These are phyloP conservation scores for Penicillium robsamsonii DNA, from an alignment of 495 filamentous ascomycete genomes.

Conservation along the genomic window DNA sequence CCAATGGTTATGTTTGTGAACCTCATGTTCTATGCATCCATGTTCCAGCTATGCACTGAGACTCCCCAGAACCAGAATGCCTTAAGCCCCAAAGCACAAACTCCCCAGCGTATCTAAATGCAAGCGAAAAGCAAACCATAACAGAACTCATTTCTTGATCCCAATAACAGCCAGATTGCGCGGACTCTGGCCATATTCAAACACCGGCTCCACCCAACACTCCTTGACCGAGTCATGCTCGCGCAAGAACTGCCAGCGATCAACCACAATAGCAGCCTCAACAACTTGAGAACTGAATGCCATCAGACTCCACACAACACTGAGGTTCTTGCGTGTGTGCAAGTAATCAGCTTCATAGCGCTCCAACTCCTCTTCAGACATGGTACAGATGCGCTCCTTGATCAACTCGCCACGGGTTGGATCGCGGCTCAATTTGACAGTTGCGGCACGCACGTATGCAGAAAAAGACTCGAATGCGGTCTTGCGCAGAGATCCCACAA, in stretches of 20 bases:
- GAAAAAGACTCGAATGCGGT: slow-evolving; percentile 72
- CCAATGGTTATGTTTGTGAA: not conserved
- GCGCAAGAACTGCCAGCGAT: slow-evolving; percentile 84
- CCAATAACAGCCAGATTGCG: slow-evolving; percentile 89
- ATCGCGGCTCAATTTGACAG: slow-evolving; percentile 66
- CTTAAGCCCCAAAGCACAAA: slow-evolving; percentile 5
- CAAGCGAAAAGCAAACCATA: slow-evolving; percentile 2
- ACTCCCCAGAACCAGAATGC: not conserved
- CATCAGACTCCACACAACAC: slow-evolving; percentile 89
- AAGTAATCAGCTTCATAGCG: slow-evolving; percentile 63
- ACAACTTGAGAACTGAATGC: slow-evolving; percentile 86
- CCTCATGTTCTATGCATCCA: not conserved
- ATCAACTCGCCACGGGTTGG: slow-evolving; percentile 56
- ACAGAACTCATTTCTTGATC: slow-evolving; percentile 60
- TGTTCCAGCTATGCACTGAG: not conserved
- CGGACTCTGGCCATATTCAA: slow-evolving; percentile 85
- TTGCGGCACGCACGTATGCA: slow-evolving; percentile 76
- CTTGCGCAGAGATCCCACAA: slow-evolving; percentile 83
- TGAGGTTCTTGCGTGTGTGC: slow-evolving; percentile 75
- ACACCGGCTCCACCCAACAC: slow-evolving; percentile 89
- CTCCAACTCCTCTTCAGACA: slow-evolving; percentile 72
- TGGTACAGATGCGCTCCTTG: slow-evolving; percentile 53
- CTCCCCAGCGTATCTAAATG: slow-evolving; percentile 5
- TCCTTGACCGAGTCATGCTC: slow-evolving; percentile 68
- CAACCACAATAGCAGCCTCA: slow-evolving; percentile 86